Conservation (phyloP, 1,139 yeast genomes). For the Hansenula lynferdii region DNA sequence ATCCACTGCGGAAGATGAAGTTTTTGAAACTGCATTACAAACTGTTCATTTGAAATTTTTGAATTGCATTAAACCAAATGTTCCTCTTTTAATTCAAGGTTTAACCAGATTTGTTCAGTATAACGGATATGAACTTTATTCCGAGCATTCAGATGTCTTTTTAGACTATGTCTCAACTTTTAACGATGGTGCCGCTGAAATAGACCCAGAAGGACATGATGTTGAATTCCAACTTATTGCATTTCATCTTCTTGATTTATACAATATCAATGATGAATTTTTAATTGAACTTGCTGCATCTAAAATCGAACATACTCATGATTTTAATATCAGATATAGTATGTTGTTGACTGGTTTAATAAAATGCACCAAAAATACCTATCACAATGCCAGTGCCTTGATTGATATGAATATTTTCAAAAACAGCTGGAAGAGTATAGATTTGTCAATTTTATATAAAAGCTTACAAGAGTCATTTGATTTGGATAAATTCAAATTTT, state of each 20-base stretch:
- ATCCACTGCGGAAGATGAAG: slow-evolving; percentile 52
- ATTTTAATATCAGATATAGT: slow-evolving; percentile 10
- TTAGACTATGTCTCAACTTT: slow-evolving; percentile 26
- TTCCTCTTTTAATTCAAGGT: slow-evolving; percentile 9
- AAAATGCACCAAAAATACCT: slow-evolving; percentile 17
- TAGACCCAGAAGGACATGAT: slow-evolving; percentile 3
- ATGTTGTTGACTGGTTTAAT: slow-evolving; percentile 24
- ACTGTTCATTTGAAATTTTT: slow-evolving; percentile 44
- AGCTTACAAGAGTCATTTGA: slow-evolving; percentile 17
- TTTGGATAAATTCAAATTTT: slow-evolving; percentile 25
- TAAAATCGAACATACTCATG: slow-evolving; percentile 8
- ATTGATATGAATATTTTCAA: slow-evolving; percentile 14
- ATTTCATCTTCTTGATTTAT: slow-evolving; percentile 18
- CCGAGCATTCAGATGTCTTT: slow-evolving; percentile 31
- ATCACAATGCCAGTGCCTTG: slow-evolving; percentile 17
- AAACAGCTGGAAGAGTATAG: slow-evolving; percentile 22
- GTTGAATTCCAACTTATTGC: slow-evolving; percentile 17
- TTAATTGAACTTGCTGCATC: slow-evolving; percentile 26
- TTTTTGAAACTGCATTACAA: slow-evolving; percentile 48
- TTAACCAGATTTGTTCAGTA: slow-evolving; percentile 34
- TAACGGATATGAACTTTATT: slow-evolving; percentile 35
- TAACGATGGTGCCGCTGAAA: slow-evolving; percentile 3
- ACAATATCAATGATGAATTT: slow-evolving; percentile 16
- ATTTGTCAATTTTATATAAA: slow-evolving; percentile 7
- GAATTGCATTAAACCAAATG: slow-evolving; percentile 19